Percentiles rank a stretch among this genome's conserved stretches.
phyloP scores from a whole-genome alignment of 495 filamentous ascomycete species.

The Penicillium chermesinum region DNA sequence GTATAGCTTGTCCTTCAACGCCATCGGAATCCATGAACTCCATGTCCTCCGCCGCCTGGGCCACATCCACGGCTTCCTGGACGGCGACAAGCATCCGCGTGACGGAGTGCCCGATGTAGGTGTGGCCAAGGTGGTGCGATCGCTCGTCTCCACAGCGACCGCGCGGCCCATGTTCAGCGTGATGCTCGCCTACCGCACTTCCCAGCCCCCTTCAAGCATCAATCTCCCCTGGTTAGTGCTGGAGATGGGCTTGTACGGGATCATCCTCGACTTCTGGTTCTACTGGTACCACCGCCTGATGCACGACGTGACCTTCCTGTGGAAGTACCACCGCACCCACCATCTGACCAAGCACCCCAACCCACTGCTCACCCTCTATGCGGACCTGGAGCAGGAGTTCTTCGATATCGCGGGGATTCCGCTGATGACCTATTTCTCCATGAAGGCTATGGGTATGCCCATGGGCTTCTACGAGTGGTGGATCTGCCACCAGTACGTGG shows the following conservation, averaged over 20 bases:
- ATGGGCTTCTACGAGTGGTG: constrained; percentile 42
- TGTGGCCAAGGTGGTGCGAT: constrained; percentile 27
- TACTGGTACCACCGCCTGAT: constrained; percentile 38
- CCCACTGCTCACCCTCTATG: constrained; percentile 31
- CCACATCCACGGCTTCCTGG: constrained; percentile 30
- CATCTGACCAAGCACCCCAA: constrained; percentile 40
- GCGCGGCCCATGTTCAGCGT: constrained; percentile 33
- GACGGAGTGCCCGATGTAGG: constrained; percentile 35
- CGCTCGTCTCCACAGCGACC: constrained; percentile 24
- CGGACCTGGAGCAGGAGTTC: constrained; percentile 35
- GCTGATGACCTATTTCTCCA: constrained; percentile 29
- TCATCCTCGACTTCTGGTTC: constrained; percentile 41
- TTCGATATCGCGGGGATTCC: constrained; percentile 35
- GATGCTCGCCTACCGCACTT: constrained; percentile 26
- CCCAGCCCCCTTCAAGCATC: constrained; percentile 17
- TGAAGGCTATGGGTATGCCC: constrained; percentile 29
- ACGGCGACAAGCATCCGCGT: constrained; percentile 35
- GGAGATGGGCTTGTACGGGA: constrained; percentile 30
- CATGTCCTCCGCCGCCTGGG: constrained; percentile 28
- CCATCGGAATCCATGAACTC: constrained; percentile 28
- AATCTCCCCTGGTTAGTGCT: constrained; percentile 27
- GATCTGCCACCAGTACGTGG: constrained; percentile 36
- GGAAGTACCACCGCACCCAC: constrained; percentile 40
- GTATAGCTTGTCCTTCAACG: constrained; percentile 27
- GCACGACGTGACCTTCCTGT: constrained; percentile 29